Conservation (phyloP, 2,329 filamentous ascomycete genomes). For the Pseudopyricularia cyperi region DNA sequence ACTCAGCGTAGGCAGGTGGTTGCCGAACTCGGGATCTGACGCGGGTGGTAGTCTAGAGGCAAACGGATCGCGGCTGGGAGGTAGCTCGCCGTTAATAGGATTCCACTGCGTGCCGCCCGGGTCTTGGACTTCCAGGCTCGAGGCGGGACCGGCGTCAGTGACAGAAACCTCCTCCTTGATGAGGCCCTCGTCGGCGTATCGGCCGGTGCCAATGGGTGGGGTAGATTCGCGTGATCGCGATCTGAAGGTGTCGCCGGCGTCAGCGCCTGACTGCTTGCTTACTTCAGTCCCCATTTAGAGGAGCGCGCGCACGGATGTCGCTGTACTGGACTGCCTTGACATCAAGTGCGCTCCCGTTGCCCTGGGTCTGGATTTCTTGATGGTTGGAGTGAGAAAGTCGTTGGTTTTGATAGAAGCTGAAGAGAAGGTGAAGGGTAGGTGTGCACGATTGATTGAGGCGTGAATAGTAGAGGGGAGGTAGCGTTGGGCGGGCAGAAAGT, state of each 20-base stretch:
- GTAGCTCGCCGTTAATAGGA: not conserved
- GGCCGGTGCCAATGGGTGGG: constrained; percentile 2
- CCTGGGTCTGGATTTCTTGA: not conserved
- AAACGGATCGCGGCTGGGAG: not conserved
- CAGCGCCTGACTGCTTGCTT: not conserved
- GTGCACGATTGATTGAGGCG: not conserved
- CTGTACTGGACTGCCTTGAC: not conserved
- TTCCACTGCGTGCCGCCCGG: not conserved
- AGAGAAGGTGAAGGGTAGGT: not conserved
- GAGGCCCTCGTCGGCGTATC: not conserved
- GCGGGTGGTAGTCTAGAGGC: not conserved
- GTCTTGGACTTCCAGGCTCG: not conserved
- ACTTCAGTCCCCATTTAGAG: constrained; percentile 1
- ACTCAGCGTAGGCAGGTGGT: not conserved
- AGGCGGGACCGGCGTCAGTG: not conserved
- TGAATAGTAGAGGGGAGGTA: not conserved
- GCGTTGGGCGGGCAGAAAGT: not conserved
- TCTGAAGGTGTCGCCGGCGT: not conserved
- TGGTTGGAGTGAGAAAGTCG: not conserved
- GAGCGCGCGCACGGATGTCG: not conserved
- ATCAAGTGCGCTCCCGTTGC: not conserved
- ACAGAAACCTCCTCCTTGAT: not conserved
- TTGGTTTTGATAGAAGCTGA: not conserved
- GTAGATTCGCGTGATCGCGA: not conserved
- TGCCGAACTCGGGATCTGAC: not conserved